Base-by-base conservation (phyloP, 2,329 filamentous ascomycete species). In the Apiospora saccharicola region DNA sequence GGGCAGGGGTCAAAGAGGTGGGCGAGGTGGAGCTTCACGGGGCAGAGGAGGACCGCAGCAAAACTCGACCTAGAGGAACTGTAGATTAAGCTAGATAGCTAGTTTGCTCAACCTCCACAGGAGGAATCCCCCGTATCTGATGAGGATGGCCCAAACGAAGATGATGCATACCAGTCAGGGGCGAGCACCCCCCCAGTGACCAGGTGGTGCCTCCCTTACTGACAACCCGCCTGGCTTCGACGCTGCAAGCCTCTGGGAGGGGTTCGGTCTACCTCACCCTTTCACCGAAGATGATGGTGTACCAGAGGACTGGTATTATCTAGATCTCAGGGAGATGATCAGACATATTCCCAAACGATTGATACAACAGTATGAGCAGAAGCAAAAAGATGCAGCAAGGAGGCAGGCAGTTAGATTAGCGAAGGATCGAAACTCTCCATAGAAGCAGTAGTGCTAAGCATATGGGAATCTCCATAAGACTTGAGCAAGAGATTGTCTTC, bases 11-110 rank as follows among this genome's bases (percentile, higher is more conserved):
- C 78, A 82, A 46, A 81, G 83, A 5, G 82, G 83, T 53, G 82
- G 83, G 12, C 81, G 83, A 69, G 82, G 82, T 16, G 80, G 84
- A 16, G 81, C 85, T 67, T 82, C 82, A 51, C 79, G 84, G 70
- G 84, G 76, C 2, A 46, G 44, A 44, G 67, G 67, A 22, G 67
- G 41, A 12, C 67, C n/a, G 22, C 41, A 47, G 44, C 41, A 47
- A 47, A n/a, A n/a, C 3, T 26, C 67, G n/a, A n/a, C 67, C 30
- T 68, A 47, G 26, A 12, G 37, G 43, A 44, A 44, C 13, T 44
- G 43, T 44, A 44, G 16, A 44, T 47, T 22, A 47, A n/a, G 19
- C 46, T 22, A 8, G 46, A 22, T 47, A n/a, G 19, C 22, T 19
- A n/a, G 14, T 14, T 14, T 44, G 43, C 46, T 47, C 46, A n/a